Evolutionary conservation across 176 grass and related monocot genomes (phyloP), one percentile per base, ranked within the genome.

Genomic region (Oryza australiensis): DNA sequence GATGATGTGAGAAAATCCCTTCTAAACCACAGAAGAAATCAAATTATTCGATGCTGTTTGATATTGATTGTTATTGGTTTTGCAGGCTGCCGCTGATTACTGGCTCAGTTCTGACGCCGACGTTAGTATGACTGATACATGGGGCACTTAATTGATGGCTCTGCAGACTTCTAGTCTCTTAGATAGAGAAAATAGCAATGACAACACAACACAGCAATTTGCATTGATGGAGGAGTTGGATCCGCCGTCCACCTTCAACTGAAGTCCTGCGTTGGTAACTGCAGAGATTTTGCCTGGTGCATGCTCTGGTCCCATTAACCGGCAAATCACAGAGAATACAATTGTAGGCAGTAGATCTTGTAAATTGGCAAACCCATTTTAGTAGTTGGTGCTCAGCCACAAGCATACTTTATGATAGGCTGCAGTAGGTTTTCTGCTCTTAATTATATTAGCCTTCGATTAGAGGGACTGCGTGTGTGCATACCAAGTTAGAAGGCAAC

Each of bases 21-120:
- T 41, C 10, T 81, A 70, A 70, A 77, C 26, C 0, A 43, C 63
- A 28, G 53, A 27, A 77, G 57, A 32, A 48, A 66, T 41, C 51
- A 82, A 43, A 7, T n/a, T 5, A 33, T 10, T 10, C 1, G 16
- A 28, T 33, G 73, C 22, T 64, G 24, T 20, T 29, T 53, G 74
- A 9, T 73, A 63, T 37, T 82, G 8, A 68, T n/a, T 59, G 32
- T 78, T 80, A 3, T 86, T 84, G 18, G 57, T 84, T 70, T 78
- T 93, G 78, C 92, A 98, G 95, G 75, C 69, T 70, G 87, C 86
- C 13, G 88, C 92, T 41, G 95, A 98, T 89, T 98, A 98, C 85
- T 98, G 95, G 95, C 64, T 98, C 30, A 40, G 84, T 70, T 93
- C 95, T 68, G 90, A 89, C 16, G 7, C 66, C 55, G 78, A 81